These are phyloP conservation scores for Coprinopsis sp. DNA, from an alignment of 768 basidiomycete genomes.

Conservation along the genomic window DNA sequence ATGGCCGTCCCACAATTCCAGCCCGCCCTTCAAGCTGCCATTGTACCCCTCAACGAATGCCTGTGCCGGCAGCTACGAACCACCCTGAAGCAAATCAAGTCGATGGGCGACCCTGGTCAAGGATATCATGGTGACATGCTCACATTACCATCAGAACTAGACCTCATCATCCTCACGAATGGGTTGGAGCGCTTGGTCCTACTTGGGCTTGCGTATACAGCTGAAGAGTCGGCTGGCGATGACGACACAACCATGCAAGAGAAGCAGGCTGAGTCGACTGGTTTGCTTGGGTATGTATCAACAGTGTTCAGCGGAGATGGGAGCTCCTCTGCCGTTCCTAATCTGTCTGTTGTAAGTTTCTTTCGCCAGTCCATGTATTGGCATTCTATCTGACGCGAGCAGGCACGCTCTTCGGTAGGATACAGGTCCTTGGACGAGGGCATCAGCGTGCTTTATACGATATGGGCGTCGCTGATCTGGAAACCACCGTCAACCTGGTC, in stretches of 20 bases:
- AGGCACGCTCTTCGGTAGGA: constrained; percentile 73
- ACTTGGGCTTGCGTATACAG: constrained; percentile 59
- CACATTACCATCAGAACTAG: constrained; percentile 66
- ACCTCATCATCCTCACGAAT: constrained; percentile 80
- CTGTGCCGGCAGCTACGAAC: constrained; percentile 64
- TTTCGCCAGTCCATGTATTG: constrained; percentile 3
- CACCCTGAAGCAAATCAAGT: constrained; percentile 51
- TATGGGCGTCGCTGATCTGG: constrained; percentile 66
- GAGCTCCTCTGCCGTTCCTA: constrained; percentile 39
- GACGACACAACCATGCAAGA: constrained; percentile 53
- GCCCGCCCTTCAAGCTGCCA: constrained; percentile 56
- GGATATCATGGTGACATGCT: constrained; percentile 38
- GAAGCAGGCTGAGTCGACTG: constrained; percentile 53
- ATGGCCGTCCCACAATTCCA: constrained; percentile 88
- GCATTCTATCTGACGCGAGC: constrained; percentile 6
- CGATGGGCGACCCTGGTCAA: constrained; percentile 32
- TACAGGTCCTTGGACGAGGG: constrained; percentile 77
- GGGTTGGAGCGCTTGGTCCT: constrained; percentile 78
- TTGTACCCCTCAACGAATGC: constrained; percentile 76
- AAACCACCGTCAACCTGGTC: constrained; percentile 39
- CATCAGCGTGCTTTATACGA: constrained; percentile 67
- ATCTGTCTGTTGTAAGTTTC: constrained; percentile 51
- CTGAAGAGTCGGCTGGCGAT: constrained; percentile 45
- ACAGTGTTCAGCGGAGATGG: constrained; percentile 84
- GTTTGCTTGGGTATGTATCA: constrained; percentile 86